Conservation (phyloP, 139 green algal species). For the Volvox africanus region DNA sequence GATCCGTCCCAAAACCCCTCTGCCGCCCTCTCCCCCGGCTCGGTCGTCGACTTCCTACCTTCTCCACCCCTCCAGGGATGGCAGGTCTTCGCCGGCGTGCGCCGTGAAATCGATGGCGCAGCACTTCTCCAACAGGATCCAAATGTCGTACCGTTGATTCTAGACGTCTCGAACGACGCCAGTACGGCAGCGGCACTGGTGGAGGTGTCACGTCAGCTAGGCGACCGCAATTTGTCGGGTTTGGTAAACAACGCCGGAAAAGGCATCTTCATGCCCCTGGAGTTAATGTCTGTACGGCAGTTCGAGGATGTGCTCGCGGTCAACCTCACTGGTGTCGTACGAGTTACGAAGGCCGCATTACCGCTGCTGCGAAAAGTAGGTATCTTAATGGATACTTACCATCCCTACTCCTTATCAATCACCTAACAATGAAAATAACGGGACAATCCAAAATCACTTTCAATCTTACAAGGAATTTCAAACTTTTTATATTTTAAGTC, state of each 20-base stretch:
- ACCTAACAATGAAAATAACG: too few species aligned
- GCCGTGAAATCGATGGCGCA: not conserved
- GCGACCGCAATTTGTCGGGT: not conserved
- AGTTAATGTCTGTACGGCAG: conserved; percentile 18
- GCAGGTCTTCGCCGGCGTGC: conserved; percentile 40
- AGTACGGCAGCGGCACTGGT: not conserved
- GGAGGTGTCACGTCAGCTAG: not conserved
- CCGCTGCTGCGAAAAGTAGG: not conserved
- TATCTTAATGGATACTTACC: not conserved
- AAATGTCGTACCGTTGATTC: not conserved
- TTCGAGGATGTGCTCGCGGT: conserved; percentile 37
- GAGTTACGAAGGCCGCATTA: conserved; percentile 25
- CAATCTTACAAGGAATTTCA: too few species aligned
- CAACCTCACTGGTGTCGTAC: conserved; percentile 34
- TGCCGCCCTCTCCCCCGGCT: too few species aligned
- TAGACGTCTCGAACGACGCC: conserved; percentile 21
- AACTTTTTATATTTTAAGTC: too few species aligned
- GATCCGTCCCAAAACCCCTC: too few species aligned
- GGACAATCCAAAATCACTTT: too few species aligned
- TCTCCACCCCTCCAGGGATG: conserved; percentile 2
- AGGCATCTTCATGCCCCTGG: conserved; percentile 20
- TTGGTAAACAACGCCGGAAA: conserved; percentile 50
- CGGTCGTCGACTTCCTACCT: too few species aligned
- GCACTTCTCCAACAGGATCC: not conserved
- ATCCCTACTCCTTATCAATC: too few species aligned